Base-by-base conservation (phyloP, 495 filamentous ascomycete genomes). In the Eremomyces bilateralis region DNA sequence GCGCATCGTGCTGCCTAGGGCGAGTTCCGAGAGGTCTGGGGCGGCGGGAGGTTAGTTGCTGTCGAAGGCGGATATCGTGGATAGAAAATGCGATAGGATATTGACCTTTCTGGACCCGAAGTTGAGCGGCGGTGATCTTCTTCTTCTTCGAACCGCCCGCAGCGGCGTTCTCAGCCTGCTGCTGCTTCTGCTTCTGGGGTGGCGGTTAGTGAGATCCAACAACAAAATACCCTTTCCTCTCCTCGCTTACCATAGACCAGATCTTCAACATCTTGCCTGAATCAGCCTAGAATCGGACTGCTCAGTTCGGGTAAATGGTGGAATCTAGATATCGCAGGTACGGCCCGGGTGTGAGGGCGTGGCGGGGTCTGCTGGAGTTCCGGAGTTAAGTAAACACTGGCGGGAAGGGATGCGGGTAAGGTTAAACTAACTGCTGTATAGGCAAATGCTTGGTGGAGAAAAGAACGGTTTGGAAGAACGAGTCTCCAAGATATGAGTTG, bases 81-180 rank as follows among this genome's bases (percentile, higher is more conserved):
- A n/a, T n/a, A n/a, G n/a, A n/a, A n/a, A n/a, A 27, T 8, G 8
- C 24, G 24, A 8, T 27, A 27, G n/a, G 17, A 17, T 15, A 39
- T 46, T 13, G 58, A 91, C 88, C 88, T 76, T 90, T 88, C 58
- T 95, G 90, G 37, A 92, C 83, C 32, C 88, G 77, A 41, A 97
- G 58, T 58, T 94, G 83, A 39, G 88, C 88, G 28, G 88, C 80
- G 20, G 88, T 97, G 40, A 95, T 83, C 61, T 90, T 93, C 70
- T 93, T 94, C 65, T 91, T 94, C 65, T 82, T 88, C 35, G 71
- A 67, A 0, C 74, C 74, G 15, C 53, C 41, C 15, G 47, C 46
- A 36, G 57, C 64, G 13, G 66, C 67, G 15, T 83, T 83, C 53
- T 81, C 80, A 60, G 80, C 74, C 57, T 92, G 74, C 63, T 92